Conservation (phyloP, 257 asterid genomes). For the Petunia secreta region DNA sequence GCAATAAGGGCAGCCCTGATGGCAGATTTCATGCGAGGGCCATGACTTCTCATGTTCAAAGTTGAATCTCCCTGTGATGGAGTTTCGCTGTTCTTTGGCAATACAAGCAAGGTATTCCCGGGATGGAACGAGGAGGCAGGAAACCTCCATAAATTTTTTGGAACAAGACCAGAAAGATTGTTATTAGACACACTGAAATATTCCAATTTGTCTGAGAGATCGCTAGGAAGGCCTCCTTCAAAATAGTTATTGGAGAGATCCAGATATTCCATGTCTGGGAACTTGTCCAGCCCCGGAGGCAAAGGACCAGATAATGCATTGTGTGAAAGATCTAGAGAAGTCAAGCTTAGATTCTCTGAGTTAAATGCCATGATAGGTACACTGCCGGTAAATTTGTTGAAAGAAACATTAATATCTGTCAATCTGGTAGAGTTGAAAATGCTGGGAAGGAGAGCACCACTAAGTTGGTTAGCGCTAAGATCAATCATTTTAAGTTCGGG, state of each 20-base stretch:
- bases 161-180: slow-evolving; percentile 82
- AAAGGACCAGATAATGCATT: slow-evolving; percentile 60
- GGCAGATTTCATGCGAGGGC: slow-evolving; percentile 48
- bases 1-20: slow-evolving; percentile 60
- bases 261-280: slow-evolving; percentile 51
- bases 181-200: slow-evolving; percentile 68
- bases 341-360: slow-evolving; percentile 45
- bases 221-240: slow-evolving; percentile 70
- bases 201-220: slow-evolving; percentile 50
- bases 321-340: slow-evolving; percentile 66
- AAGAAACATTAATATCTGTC: slow-evolving; percentile 59
- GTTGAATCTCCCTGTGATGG: slow-evolving; percentile 42
- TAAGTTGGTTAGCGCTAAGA: slow-evolving; percentile 63
- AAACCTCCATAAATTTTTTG: slow-evolving; percentile 63
- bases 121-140: slow-evolving; percentile 85
- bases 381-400: slow-evolving; percentile 62
- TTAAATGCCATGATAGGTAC: slow-evolving; percentile 44
- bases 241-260: slow-evolving; percentile 68
- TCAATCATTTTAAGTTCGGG: slow-evolving; percentile 63
- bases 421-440: slow-evolving; percentile 59
- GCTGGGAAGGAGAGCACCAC: slow-evolving; percentile 62
- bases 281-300: slow-evolving; percentile 58
- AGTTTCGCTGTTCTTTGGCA: slow-evolving; percentile 42
- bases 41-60: slow-evolving; percentile 37
- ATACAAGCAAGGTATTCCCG: slow-evolving; percentile 65